phyloP scores from a whole-genome alignment of 1,139 yeast genomes.

The Nadsonia starkeyi-henricii region DNA sequence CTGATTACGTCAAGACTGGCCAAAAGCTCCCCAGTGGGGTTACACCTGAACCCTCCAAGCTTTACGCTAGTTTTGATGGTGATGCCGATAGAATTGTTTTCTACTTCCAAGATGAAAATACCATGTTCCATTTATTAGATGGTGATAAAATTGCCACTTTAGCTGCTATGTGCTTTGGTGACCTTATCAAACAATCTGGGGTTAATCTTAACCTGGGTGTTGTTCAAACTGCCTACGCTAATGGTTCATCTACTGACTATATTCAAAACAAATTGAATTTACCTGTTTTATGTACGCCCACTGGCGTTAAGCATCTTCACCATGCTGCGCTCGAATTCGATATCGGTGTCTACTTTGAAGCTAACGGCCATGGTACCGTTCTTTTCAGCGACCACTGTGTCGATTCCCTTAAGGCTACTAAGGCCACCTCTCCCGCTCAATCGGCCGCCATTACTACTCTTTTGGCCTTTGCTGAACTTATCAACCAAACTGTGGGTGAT shows the following conservation, averaged over 20 bases:
- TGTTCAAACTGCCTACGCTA: constrained; percentile 95
- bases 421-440: constrained; percentile 25
- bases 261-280: constrained; percentile 46
- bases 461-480: constrained; percentile 47
- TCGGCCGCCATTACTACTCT: constrained; percentile 37
- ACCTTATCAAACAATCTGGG: constrained; percentile 31
- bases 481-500: constrained; percentile 96
- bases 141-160: constrained; percentile 91
- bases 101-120: constrained; percentile 42
- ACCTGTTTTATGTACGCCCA: constrained; percentile 82
- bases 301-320: constrained; percentile 94
- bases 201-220: constrained; percentile 48
- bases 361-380: constrained; percentile 98
- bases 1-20: constrained; percentile 85
- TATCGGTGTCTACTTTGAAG: constrained; percentile 91
- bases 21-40: constrained; percentile 64
- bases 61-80: constrained; percentile 86
- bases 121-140: constrained; percentile 57
- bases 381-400: constrained; percentile 50
- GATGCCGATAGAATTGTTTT: constrained; percentile 94
- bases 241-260: constrained; percentile 77
- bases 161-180: constrained; percentile 54
- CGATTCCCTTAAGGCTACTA: constrained; percentile 17
- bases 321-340: constrained; percentile 76
- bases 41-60: constrained; percentile 24